Conservation (phyloP, 192 early-diverging fungal genomes). For the Coemansia aciculifera region DNA sequence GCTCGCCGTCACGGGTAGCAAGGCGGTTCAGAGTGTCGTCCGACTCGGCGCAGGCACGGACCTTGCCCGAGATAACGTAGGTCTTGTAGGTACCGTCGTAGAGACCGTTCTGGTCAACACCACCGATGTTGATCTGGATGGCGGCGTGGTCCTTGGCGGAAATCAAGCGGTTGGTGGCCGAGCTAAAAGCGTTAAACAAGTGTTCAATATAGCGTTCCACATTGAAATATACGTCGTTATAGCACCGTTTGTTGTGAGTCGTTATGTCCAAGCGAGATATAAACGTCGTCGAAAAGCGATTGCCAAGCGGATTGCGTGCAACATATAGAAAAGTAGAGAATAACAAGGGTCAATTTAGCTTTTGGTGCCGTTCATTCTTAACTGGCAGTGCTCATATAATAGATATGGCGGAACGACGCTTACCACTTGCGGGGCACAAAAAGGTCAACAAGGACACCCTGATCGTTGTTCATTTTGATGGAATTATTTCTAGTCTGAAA, state of each 20-base stretch:
- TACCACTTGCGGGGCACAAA: slow-evolving; percentile 97
- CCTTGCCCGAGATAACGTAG: slow-evolving; percentile 91
- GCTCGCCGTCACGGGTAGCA: slow-evolving; percentile 71
- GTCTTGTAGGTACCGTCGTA: slow-evolving; percentile 74
- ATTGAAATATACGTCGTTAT: background rate
- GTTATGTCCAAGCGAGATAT: background rate
- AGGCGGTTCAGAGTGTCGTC: slow-evolving; percentile 98
- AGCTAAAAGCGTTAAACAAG: slow-evolving; percentile 56
- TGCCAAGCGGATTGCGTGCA: background rate
- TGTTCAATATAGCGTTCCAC: background rate
- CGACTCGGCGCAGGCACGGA: slow-evolving; percentile 85
- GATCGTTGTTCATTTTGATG: slow-evolving; percentile 51
- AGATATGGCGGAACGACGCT: slow-evolving; percentile 31
- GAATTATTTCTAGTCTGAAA: slow-evolving; percentile 21
- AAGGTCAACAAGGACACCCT: slow-evolving; percentile 69
- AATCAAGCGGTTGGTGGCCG: slow-evolving; percentile 97
- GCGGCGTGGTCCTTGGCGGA: slow-evolving; percentile 98
- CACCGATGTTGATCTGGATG: slow-evolving; percentile 96
- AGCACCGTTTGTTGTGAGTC: background rate
- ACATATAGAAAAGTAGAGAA: background rate
- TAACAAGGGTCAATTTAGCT: background rate
- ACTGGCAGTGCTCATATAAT: background rate
- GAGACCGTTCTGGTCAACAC: slow-evolving; percentile 84
- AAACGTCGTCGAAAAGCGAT: background rate
- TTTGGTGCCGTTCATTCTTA: background rate